Conservation (phyloP, 73 alveolate genomes). For the Tetrahymena thermophila region DNA sequence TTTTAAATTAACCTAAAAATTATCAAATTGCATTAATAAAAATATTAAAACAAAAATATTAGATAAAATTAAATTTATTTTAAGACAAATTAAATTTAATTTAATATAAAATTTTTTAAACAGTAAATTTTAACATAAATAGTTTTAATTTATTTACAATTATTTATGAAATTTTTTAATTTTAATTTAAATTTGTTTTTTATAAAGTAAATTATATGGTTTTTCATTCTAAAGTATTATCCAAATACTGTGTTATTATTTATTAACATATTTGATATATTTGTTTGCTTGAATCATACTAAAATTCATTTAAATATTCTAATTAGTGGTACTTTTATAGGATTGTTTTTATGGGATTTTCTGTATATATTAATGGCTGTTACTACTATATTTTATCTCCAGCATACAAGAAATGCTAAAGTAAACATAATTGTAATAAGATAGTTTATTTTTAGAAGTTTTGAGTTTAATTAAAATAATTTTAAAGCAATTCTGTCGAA, state of each 20-base stretch:
- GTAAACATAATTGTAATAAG: neutral
- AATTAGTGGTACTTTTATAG: neutral
- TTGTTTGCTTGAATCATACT: neutral
- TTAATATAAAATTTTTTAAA: too few relatives aligned
- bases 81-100: too few relatives aligned
- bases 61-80: too few relatives aligned
- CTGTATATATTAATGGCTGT: neutral
- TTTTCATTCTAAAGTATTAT: neutral
- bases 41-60: too few relatives aligned
- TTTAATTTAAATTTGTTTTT: neutral
- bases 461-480: neutral
- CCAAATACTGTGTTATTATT: neutral
- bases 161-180: neutral
- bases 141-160: too few relatives aligned
- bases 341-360: neutral
- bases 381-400: neutral
- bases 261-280: neutral
- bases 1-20: too few relatives aligned
- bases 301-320: neutral
- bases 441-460: neutral
- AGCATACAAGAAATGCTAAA: neutral
- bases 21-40: too few relatives aligned
- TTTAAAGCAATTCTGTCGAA: neutral
- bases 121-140: too few relatives aligned
- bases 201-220: neutral